These are phyloP conservation scores for Ogataea allantospora DNA, from an alignment of 805 yeast genomes.

Conservation along the genomic window DNA sequence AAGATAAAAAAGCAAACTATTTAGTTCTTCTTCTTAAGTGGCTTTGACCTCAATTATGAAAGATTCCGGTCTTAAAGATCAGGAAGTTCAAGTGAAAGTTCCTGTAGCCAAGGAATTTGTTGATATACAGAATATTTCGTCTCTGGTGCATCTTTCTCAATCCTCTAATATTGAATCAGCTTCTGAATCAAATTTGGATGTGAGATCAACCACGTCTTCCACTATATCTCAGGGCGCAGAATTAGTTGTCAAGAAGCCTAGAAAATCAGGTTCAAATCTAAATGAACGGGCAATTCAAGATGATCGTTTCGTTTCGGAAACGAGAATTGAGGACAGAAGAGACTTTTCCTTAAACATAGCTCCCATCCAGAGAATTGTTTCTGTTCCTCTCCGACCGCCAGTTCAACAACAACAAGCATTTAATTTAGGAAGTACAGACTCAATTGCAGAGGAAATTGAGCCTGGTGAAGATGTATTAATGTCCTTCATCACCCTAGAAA, in stretches of 20 bases:
- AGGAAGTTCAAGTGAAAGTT: not conserved
- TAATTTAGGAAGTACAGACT: slow-evolving; percentile 10
- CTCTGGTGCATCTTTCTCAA: slow-evolving; percentile 19
- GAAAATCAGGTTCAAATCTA: slow-evolving; percentile 2
- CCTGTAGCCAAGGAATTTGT: slow-evolving; percentile 6
- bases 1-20: slow-evolving; percentile 1
- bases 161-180: slow-evolving; percentile 2
- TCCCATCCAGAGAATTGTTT: slow-evolving; percentile 31
- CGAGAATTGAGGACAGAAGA: slow-evolving; percentile 9
- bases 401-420: slow-evolving; percentile 16
- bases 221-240: not conserved
- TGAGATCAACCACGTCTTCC: not conserved
- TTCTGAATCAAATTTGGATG: not conserved
- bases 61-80: not conserved
- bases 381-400: slow-evolving; percentile 27
- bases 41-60: not conserved
- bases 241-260: slow-evolving; percentile 3
- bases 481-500: slow-evolving; percentile 14
- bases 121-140: slow-evolving; percentile 25
- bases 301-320: slow-evolving; percentile 5
- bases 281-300: not conserved
- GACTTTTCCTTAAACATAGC: slow-evolving; percentile 22
- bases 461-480: slow-evolving; percentile 4
- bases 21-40: not conserved
- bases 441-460: slow-evolving; percentile 13